These are phyloP conservation scores for Pyricularia sp. DNA, from an alignment of 2,329 filamentous ascomycete species.

Conservation along the genomic window DNA sequence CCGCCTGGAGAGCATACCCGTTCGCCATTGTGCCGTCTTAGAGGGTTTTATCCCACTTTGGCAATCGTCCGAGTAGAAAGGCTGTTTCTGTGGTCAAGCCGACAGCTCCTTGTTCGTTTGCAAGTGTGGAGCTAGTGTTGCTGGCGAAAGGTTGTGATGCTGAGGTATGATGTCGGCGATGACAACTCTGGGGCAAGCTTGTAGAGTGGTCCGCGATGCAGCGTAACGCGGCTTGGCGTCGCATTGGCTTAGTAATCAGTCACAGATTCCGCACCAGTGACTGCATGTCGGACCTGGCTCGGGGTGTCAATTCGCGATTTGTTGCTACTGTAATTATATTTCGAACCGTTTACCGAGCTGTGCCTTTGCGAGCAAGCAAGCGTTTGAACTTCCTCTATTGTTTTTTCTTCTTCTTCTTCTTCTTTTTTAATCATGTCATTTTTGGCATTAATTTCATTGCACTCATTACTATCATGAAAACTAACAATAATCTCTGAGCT, in stretches of 20 bases:
- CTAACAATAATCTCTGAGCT: neutral
- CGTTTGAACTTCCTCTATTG: no score
- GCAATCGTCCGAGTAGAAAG: no score
- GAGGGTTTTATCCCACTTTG: neutral
- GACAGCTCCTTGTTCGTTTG: neutral
- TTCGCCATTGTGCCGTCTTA: slow-evolving; percentile 1
- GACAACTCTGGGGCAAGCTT: neutral
- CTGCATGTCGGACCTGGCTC: neutral
- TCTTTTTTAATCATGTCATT: neutral
- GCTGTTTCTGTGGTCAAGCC: neutral
- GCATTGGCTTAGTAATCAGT: neutral
- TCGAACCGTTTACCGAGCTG: neutral
- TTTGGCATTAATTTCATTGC: neutral
- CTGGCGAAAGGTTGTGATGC: neutral
- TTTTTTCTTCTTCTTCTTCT: neutral
- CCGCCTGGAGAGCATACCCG: slow-evolving; percentile 1
- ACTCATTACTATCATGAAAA: neutral
- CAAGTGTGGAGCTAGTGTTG: neutral
- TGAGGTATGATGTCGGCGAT: slow-evolving; percentile 1
- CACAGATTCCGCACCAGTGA: neutral
- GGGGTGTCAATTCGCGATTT: neutral
- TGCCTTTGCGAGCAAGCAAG: no score
- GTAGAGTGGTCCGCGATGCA: neutral
- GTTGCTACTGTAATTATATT: neutral
- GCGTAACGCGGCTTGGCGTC: neutral